Conservation (phyloP, 805 yeast genomes). For the Pichia occidentalis region DNA sequence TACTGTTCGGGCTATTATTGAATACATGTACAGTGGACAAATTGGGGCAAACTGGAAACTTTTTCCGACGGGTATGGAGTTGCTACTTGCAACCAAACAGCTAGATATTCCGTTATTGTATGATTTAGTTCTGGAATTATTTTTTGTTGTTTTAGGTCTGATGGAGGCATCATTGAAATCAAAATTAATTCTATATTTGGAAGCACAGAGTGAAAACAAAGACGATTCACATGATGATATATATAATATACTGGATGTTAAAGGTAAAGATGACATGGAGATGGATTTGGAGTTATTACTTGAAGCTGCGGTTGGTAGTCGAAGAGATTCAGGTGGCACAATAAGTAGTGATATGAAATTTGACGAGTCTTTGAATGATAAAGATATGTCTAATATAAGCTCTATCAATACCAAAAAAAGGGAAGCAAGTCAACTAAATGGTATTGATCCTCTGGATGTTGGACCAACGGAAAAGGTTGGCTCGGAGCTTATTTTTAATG, state of each 20-base stretch:
- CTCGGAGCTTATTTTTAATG: not conserved
- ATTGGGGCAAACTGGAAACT: constrained; percentile 70
- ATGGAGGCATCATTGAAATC: constrained; percentile 37
- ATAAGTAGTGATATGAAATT: constrained; percentile 6
- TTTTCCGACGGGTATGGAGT: constrained; percentile 61
- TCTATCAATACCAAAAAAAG: not conserved
- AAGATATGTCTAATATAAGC: not conserved
- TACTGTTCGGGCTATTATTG: constrained; percentile 60
- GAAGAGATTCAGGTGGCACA: constrained; percentile 15
- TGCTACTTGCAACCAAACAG: constrained; percentile 53
- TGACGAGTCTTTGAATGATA: not conserved
- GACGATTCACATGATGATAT: constrained; percentile 2
- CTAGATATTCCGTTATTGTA: constrained; percentile 66
- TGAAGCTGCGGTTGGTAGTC: constrained; percentile 6
- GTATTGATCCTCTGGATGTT: constrained; percentile 3
- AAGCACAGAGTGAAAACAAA: not conserved
- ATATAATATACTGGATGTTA: constrained; percentile 4
- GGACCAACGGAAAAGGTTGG: constrained; percentile 6
- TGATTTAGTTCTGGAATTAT: constrained; percentile 60
- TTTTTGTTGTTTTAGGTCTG: constrained; percentile 63
- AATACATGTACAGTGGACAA: constrained; percentile 74
- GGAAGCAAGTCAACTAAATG: not conserved
- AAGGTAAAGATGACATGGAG: constrained; percentile 12
- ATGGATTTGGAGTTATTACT: constrained; percentile 12
- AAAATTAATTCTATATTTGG: constrained; percentile 6